Percentiles rank a stretch among this genome's conserved stretches.
These are phyloP conservation scores for Alternaria tenuissima DNA, from an alignment of 2,329 filamentous ascomycete genomes.

Conservation along the genomic window DNA sequence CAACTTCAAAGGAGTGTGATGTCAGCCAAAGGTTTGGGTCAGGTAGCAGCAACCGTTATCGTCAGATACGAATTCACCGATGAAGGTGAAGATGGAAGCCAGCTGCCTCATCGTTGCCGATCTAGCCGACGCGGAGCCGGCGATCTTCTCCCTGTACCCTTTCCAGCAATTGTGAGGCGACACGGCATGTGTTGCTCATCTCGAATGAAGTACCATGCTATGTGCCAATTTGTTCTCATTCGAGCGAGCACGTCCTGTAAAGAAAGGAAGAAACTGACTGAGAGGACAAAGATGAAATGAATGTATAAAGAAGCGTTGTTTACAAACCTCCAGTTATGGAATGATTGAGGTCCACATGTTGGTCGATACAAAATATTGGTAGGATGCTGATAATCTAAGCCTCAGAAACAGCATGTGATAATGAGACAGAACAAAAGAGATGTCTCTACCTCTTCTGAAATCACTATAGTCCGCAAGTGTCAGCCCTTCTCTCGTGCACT, in stretches of 20 bases:
- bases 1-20: no score
- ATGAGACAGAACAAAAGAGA: not conserved
- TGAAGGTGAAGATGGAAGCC: not conserved
- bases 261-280: no score
- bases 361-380: not conserved
- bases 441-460: fast-evolving
- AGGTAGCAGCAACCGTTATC: not conserved
- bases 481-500: not conserved
- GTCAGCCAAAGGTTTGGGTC: no score
- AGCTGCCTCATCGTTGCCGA: not conserved
- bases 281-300: not conserved
- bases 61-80: not conserved
- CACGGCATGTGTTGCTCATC: not conserved
- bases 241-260: fast-evolving
- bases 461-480: not conserved
- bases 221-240: fast-evolving
- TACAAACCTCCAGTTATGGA: not conserved
- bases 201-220: fast-evolving
- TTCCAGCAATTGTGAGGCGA: not conserved
- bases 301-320: not conserved
- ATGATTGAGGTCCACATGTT: not conserved
- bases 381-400: not conserved
- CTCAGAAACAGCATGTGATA: not conserved
- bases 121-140: fast-evolving
- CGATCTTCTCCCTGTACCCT: fast-evolving